Conservation (phyloP, 345 rosid species). For the Odontarrhena argentea region DNA sequence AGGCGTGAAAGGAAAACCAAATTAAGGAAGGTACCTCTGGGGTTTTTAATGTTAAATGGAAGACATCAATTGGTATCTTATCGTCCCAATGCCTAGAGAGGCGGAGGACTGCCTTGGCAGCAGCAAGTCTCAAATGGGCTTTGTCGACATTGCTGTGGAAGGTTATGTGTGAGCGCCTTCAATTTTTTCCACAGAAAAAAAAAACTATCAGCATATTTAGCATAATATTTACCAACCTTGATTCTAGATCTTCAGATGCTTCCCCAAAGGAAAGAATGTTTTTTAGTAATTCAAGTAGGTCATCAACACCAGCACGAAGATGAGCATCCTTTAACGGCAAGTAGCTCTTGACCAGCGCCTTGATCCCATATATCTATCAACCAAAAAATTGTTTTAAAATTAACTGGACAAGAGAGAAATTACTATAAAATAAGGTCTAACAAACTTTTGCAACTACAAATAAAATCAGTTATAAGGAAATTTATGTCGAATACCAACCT, state of each 20-base stretch:
- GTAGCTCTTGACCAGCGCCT: constrained; percentile 89
- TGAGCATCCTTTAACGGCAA: constrained; percentile 94
- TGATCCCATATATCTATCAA: constrained; percentile 82
- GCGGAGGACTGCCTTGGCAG: constrained; percentile 95
- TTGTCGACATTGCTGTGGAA: constrained; percentile 76
- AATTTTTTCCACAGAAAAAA: constrained; percentile 18
- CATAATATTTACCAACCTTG: constrained; percentile 59
- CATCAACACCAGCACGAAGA: constrained; percentile 81
- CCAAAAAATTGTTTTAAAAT: constrained; percentile 16
- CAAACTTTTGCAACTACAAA: constrained; percentile 4
- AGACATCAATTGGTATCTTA: constrained; percentile 76
- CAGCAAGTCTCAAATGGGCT: constrained; percentile 89
- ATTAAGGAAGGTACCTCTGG: constrained; percentile 61
- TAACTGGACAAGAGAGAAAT: constrained; percentile 25
- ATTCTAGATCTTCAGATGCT: constrained; percentile 66
- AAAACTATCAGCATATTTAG: constrained; percentile 20
- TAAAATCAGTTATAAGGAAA: constrained; percentile 5
- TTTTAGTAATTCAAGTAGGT: constrained; percentile 64
- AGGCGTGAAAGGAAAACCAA: not conserved
- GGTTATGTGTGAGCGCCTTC: constrained; percentile 27
- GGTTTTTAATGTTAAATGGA: constrained; percentile 68
- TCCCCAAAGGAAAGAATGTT: constrained; percentile 77
- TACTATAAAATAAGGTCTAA: constrained; percentile 19
- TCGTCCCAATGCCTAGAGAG: constrained; percentile 89
- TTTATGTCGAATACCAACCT: constrained; percentile 56